These are phyloP conservation scores for Syzygium aqueum DNA, from an alignment of 345 rosid species.

Conservation along the genomic window DNA sequence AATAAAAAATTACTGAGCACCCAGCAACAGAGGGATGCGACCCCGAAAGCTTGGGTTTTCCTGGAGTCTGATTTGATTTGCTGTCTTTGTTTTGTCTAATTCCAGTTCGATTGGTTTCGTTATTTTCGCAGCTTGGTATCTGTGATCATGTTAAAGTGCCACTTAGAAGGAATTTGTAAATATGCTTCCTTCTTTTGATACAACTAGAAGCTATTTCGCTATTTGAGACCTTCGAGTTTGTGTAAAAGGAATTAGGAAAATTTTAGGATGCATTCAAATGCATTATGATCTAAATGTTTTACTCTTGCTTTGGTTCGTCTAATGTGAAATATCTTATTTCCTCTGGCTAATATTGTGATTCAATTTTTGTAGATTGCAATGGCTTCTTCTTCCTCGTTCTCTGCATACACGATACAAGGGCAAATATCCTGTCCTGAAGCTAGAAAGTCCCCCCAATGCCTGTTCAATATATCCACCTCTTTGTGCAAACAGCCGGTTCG, in stretches of 20 bases:
- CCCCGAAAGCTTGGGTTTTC: not conserved
- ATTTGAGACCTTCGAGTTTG: not conserved
- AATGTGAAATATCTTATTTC: not conserved
- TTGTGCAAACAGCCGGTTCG: not conserved
- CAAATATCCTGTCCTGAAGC: not conserved
- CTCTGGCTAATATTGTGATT: not conserved
- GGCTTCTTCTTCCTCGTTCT: slow-evolving; percentile 1
- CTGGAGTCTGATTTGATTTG: not conserved
- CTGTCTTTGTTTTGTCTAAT: not conserved
- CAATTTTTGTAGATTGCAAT: not conserved
- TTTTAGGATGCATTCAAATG: not conserved
- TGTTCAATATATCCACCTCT: not conserved
- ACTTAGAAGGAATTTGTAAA: not conserved
- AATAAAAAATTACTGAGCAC: not conserved
- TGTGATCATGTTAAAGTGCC: not conserved
- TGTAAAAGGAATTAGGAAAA: not conserved
- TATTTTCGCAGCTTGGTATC: not conserved
- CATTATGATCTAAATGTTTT: not conserved
- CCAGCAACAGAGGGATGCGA: not conserved
- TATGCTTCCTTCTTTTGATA: not conserved
- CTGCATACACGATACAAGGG: not conserved
- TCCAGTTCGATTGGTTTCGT: not conserved
- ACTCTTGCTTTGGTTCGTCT: not conserved
- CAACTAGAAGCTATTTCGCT: not conserved
- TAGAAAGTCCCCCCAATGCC: not conserved